A percentile compares a stretch with the other conserved stretches of the same genome.
These are phyloP conservation scores for Aspergillus sparsus DNA, from an alignment of 495 filamentous ascomycete species.

Conservation along the genomic window DNA sequence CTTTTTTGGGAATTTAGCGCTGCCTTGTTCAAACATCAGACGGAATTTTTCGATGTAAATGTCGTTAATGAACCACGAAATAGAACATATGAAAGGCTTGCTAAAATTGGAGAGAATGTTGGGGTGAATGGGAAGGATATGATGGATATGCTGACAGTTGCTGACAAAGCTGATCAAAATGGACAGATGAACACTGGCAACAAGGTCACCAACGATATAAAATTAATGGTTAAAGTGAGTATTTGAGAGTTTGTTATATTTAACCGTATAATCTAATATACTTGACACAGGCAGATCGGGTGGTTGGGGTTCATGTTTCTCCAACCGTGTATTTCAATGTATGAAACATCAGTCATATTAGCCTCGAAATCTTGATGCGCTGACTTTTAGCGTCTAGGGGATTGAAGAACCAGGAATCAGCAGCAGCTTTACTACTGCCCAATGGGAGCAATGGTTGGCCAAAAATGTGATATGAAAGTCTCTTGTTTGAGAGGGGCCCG, in stretches of 20 bases:
- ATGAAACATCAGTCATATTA: constrained; percentile 17
- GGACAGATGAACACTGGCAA: constrained; percentile 77
- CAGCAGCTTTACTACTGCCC: constrained; percentile 71
- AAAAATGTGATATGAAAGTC: constrained; percentile 65
- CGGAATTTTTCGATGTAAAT: constrained; percentile 76
- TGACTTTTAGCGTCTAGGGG: constrained; percentile 50
- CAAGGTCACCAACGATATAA: constrained; percentile 76
- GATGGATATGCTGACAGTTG: constrained; percentile 62
- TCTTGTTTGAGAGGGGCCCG: constrained; percentile 7
- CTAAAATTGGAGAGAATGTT: constrained; percentile 63
- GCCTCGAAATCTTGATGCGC: constrained; percentile 14
- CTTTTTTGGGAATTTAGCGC: constrained; percentile 79
- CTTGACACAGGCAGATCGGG: constrained; percentile 55
- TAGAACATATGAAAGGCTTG: constrained; percentile 75
- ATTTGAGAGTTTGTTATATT: constrained; percentile 6
- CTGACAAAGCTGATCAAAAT: constrained; percentile 59
- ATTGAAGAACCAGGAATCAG: constrained; percentile 76
- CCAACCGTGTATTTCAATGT: constrained; percentile 87
- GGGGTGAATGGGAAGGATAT: constrained; percentile 68
- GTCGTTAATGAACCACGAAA: constrained; percentile 83
- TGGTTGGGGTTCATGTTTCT: constrained; percentile 82
- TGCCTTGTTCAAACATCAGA: constrained; percentile 69
- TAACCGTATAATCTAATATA: constrained; percentile 23
- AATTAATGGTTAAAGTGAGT: constrained; percentile 73
- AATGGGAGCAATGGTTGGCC: constrained; percentile 84